These are phyloP conservation scores for Trichothecium roseum DNA, from an alignment of 2,329 filamentous ascomycete species.

Conservation along the genomic window DNA sequence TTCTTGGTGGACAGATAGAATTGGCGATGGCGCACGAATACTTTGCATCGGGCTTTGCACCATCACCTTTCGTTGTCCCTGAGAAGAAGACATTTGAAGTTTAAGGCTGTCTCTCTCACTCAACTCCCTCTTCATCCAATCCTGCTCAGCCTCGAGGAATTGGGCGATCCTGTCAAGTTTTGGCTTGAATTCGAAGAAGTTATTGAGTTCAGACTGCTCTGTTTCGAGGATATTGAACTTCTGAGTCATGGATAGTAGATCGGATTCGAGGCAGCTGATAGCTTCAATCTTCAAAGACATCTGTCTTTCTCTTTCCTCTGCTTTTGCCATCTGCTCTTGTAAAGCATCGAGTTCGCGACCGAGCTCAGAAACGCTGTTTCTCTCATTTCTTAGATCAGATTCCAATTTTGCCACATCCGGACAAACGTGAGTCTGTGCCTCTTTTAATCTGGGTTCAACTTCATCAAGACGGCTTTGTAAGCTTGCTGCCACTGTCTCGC, in stretches of 20 bases:
- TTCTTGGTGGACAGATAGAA: constrained; percentile 24
- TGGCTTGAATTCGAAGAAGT: no score
- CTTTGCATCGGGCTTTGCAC: constrained; percentile 19
- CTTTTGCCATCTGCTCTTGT: no score
- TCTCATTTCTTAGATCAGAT: no score
- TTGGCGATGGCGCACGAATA: constrained; percentile 11
- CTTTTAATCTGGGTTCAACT: background rate
- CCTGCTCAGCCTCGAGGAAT: constrained; percentile 1
- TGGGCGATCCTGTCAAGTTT: background rate
- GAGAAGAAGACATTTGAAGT: constrained; percentile 2
- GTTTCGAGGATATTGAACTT: no score
- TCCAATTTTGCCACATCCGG: no score
- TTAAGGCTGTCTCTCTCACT: constrained; percentile 4
- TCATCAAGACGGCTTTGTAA: background rate
- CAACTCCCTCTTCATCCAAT: constrained; percentile 2
- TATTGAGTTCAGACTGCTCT: no score
- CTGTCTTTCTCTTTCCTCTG: background rate
- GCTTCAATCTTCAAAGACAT: no score
- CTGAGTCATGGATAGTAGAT: no score
- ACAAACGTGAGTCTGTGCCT: no score
- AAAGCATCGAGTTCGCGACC: background rate
- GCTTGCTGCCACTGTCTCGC: background rate
- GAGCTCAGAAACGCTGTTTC: background rate
- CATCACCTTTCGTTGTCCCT: constrained; percentile 16
- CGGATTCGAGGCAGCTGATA: background rate